Base-by-base conservation (phyloP, 2,329 filamentous ascomycete genomes). In the Colletotrichum navitas region DNA sequence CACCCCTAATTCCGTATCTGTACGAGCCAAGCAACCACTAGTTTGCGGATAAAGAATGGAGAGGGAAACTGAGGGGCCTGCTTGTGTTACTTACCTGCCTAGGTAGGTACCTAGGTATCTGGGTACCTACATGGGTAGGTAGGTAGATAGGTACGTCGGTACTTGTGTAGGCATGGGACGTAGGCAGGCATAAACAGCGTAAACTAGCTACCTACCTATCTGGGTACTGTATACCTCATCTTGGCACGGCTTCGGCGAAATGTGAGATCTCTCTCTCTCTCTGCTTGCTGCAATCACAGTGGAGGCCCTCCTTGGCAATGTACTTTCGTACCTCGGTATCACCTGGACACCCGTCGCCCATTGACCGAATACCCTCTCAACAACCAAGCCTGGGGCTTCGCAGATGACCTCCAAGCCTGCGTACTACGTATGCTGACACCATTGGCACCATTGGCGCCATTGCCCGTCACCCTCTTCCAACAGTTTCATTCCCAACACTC, bases 41-140 rank as follows among this genome's bases (percentile, higher is more conserved):
- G 68, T 54, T 52, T 68, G 43, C 68, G 64, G 68, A 63, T 58
- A 68, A 71, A 68, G 63, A 68, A 54, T 58, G 59, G 68, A 51
- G 68, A 36, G 16, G 54, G 45, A 61, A 43, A 41, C 3, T 1
- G 47, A 26, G 16, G 3, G 49, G 24, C 8, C n/a, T 47, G 45
- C 45, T 47, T 47, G 45, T 4, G 21, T 24, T n/a, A 47, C 21
- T 4, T 24, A 24, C 45, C 11, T 2, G 24, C 26, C 12, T 16
- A 39, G 11, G 34, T 36, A 39, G 36, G 56, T 51, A 34, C 51
- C 49, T 62, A 21, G 11, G 34, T 34, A 34, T 34, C n/a, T n/a
- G n/a, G 10, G n/a, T 11, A 16, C 21, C 63, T 68, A 43, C 7
- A 1, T 18, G 7, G 18, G 41, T 21, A 41, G 11, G 36, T 12